phyloP scores from a whole-genome alignment of 768 basidiomycete species.

The Leccinum rimulosum region DNA sequence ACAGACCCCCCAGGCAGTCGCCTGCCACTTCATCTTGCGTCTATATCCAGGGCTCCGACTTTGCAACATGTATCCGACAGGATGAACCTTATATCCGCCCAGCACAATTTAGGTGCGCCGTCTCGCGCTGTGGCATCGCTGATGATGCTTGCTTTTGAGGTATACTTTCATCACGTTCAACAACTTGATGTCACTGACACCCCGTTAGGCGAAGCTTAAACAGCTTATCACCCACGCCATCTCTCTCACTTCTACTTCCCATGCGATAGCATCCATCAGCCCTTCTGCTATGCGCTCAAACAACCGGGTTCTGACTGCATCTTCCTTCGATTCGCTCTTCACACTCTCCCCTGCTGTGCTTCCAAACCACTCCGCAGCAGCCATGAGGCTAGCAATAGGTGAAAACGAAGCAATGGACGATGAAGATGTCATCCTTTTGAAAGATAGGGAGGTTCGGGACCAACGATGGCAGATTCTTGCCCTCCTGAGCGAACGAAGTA shows the following conservation, averaged over 20 bases:
- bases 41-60: conserved; percentile 69
- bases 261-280: conserved; percentile 72
- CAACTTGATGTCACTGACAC: background rate
- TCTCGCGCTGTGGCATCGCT: conserved; percentile 62
- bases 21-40: conserved; percentile 68
- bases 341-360: conserved; percentile 73
- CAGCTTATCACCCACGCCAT: conserved; percentile 80
- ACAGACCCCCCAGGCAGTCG: conserved; percentile 71
- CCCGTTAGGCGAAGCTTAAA: conserved; percentile 69
- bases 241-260: conserved; percentile 71
- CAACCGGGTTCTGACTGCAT: conserved; percentile 52
- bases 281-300: conserved; percentile 47
- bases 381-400: conserved; percentile 63
- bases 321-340: conserved; percentile 76
- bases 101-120: conserved; percentile 64
- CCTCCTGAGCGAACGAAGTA: conserved; percentile 68
- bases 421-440: conserved; percentile 50
- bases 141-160: conserved; percentile 78
- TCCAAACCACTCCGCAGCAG: conserved; percentile 78
- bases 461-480: conserved; percentile 78
- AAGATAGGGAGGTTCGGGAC: conserved; percentile 64
- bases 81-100: conserved; percentile 78
- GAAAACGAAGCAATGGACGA: conserved; percentile 47
- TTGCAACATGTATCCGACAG: conserved; percentile 76
- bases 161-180: conserved; percentile 27